Base-by-base conservation (phyloP, 139 green algal species). In the Ettlia oleoabundans region DNA sequence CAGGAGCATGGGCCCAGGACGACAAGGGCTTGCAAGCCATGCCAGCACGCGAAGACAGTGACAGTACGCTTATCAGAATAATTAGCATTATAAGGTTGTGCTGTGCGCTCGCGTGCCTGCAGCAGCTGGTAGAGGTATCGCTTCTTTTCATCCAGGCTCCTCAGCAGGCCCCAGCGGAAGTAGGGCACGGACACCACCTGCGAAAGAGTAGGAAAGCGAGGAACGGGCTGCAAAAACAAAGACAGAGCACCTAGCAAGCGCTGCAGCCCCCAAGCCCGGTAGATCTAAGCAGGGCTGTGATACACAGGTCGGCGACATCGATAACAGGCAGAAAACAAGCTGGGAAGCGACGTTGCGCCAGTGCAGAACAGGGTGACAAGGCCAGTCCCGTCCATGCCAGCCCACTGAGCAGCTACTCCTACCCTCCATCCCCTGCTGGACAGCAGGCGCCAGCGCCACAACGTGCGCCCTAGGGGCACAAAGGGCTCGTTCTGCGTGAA, bases 131-230 rank as follows among this genome's bases (percentile, higher is more conserved):
- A 79, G 15, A 89, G 66, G 71, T 87, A 87, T 28, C 52, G 38
- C 65, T 85, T 72, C 63, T 78, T 85, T 64, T 82, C 58, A 9
- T 82, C 76, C 10, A 75, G 30, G 21, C 8, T 64, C 4, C 62
- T 32, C n/a, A 84, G 73, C 64, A 66, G 55, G 62, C 47, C 55
- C 86, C 86, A 90, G 37, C 82, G 83, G 66, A 86, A 90, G 81
- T 85, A 88, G 33, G 76, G 79, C 9, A 90, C 75, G 8, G 73
- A 82, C 61, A 89, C 74, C 35, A 88, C 85, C 84, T 88, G 79
- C 30, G 37, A 1, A 30, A 5, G 18, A 28, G 69, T 22, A 53
- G 51, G 52, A 30, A 26, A 42, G 43, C 42, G 21, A 73, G 37
- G 37, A 1, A 18, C 5, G 40, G 67, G 32, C 18, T 15, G 47